Evolutionary conservation across 352 stramenopile species (phyloP).

Genomic region (Pythium sukuiense): DNA sequence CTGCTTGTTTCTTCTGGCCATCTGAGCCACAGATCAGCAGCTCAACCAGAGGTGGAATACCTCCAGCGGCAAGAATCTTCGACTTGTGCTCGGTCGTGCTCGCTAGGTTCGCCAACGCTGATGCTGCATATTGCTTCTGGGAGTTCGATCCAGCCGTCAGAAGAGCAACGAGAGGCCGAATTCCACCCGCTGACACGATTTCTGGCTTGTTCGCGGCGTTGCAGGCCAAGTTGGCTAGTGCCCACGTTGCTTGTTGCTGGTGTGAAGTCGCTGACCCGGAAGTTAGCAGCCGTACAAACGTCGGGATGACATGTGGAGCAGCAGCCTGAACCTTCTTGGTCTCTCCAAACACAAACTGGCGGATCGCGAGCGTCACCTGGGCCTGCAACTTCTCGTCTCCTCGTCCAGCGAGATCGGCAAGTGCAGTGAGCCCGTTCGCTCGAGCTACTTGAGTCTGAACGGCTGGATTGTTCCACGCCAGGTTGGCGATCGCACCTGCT

Average conservation of each 20-base stretch:
- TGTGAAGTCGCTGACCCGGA: neutral
- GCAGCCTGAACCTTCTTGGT: constrained; percentile 19
- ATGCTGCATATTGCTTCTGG: constrained; percentile 24
- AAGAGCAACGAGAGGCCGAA: constrained; percentile 10
- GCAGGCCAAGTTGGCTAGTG: constrained; percentile 23
- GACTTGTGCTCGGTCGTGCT: constrained; percentile 19
- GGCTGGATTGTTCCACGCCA: constrained; percentile 18
- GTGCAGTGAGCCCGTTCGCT: neutral
- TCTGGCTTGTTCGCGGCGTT: constrained; percentile 24
- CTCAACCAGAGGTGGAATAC: constrained; percentile 11
- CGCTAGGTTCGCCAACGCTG: constrained; percentile 21
- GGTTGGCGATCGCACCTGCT: constrained; percentile 21
- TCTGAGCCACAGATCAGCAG: constrained; percentile 14
- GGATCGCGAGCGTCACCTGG: constrained; percentile 21
- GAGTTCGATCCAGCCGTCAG: constrained; percentile 7
- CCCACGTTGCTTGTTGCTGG: constrained; percentile 22
- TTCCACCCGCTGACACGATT: constrained; percentile 17
- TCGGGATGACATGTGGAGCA: constrained; percentile 7
- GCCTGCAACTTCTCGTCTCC: constrained; percentile 20
- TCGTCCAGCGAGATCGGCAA: constrained; percentile 13
- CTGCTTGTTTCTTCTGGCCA: constrained; percentile 25
- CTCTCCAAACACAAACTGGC: constrained; percentile 20
- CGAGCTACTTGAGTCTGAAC: constrained; percentile 17
- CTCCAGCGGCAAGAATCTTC: constrained; percentile 12
- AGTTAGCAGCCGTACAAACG: constrained; percentile 14